phyloP scores from a whole-genome alignment of 1,139 yeast species.

The Taiozyma sp. region DNA sequence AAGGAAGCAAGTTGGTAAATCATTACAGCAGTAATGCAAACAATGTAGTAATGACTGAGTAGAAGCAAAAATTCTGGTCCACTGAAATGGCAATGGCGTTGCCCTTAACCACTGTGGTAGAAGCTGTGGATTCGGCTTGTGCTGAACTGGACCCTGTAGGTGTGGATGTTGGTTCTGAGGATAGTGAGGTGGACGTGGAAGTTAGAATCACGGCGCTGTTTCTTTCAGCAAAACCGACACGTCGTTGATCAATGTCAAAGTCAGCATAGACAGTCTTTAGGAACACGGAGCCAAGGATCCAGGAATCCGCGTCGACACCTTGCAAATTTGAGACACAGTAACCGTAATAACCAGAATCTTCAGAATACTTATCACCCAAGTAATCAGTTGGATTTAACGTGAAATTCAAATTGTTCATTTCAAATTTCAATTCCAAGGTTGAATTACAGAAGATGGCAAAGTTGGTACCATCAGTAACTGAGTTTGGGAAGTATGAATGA shows the following conservation, averaged over 20 bases:
- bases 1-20: background rate
- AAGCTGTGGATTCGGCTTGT: background rate
- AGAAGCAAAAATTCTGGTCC: background rate
- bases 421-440: slow-evolving; percentile 33
- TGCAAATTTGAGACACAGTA: slow-evolving; percentile 66
- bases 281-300: slow-evolving; percentile 60
- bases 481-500: slow-evolving; percentile 45
- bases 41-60: background rate
- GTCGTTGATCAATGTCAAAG: slow-evolving; percentile 47
- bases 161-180: slow-evolving; percentile 7
- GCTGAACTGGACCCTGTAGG: slow-evolving; percentile 1
- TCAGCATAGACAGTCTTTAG: slow-evolving; percentile 53
- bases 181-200: slow-evolving; percentile 10
- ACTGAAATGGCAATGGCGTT: background rate
- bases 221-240: slow-evolving; percentile 48
- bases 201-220: slow-evolving; percentile 22
- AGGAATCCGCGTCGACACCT: slow-evolving; percentile 38
- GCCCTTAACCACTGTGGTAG: background rate
- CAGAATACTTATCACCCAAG: slow-evolving; percentile 42
- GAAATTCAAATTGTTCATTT: slow-evolving; percentile 41
- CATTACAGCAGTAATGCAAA: background rate
- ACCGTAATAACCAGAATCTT: slow-evolving; percentile 33
- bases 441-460: slow-evolving; percentile 58
- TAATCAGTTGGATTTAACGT: slow-evolving; percentile 41
- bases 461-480: slow-evolving; percentile 52